Conservation (phyloP, 495 filamentous ascomycete genomes). For the Neurospora africana region DNA sequence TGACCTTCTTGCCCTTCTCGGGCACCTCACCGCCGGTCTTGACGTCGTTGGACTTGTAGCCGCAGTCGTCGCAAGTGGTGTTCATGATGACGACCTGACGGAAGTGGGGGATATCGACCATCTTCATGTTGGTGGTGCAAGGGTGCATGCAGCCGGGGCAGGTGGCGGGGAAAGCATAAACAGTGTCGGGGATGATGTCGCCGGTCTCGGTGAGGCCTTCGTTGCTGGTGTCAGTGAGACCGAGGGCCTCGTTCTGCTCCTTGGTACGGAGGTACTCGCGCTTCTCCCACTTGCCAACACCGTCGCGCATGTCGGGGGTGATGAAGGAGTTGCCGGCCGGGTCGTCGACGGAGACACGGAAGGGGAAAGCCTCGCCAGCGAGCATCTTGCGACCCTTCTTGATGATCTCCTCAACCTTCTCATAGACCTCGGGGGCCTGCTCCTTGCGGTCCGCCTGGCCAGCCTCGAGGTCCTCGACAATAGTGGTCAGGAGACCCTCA, state of each 20-base stretch:
- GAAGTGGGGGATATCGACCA: constrained; percentile 93
- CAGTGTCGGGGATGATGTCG: constrained; percentile 77
- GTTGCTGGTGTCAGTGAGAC: constrained; percentile 40
- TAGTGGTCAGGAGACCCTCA: constrained; percentile 70
- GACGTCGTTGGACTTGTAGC: constrained; percentile 90
- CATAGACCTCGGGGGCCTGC: constrained; percentile 60
- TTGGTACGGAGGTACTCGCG: constrained; percentile 69
- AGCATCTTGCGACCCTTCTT: constrained; percentile 61
- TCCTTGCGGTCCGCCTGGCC: constrained; percentile 67
- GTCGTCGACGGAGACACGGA: constrained; percentile 77
- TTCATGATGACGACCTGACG: constrained; percentile 89
- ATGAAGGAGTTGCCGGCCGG: constrained; percentile 97
- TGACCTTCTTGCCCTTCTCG: constrained; percentile 74
- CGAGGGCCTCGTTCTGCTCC: constrained; percentile 76
- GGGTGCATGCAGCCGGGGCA: constrained; percentile 82
- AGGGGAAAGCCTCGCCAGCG: constrained; percentile 67
- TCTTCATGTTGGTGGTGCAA: constrained; percentile 85
- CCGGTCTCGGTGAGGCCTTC: constrained; percentile 42
- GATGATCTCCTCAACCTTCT: constrained; percentile 65
- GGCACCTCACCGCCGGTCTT: constrained; percentile 94
- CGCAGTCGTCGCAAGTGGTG: constrained; percentile 78
- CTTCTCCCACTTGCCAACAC: constrained; percentile 70
- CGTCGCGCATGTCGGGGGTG: constrained; percentile 67
- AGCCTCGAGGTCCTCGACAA: constrained; percentile 62
- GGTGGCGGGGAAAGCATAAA: constrained; percentile 79